Percentiles rank a stretch among this genome's conserved stretches.
These are phyloP conservation scores for Zygosaccharomyces sapae DNA, from an alignment of 1,139 yeast species.

Conservation along the genomic window DNA sequence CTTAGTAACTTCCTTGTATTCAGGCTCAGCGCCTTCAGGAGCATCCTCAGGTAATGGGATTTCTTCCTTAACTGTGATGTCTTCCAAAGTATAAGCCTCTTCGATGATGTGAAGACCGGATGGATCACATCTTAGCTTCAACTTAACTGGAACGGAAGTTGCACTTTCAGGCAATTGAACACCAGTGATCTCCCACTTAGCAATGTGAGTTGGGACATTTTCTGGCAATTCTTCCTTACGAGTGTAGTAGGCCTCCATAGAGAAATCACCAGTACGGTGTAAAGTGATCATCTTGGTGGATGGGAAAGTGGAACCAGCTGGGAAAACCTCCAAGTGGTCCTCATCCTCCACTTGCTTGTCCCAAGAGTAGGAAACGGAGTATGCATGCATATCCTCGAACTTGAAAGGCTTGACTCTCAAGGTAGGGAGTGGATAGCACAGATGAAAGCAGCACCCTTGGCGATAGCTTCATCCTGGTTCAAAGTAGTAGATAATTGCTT, in stretches of 20 bases:
- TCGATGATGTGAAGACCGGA: conserved; percentile 93
- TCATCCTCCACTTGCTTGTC: conserved; percentile 85
- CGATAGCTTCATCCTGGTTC: conserved; percentile 98
- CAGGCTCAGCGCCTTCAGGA: conserved; percentile 68
- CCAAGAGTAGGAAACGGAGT: conserved; percentile 94
- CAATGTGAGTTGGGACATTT: conserved; percentile 62
- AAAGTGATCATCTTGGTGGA: conserved; percentile 91
- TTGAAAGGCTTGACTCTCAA: conserved; percentile 98
- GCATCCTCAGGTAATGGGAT: conserved; percentile 54
- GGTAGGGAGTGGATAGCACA: conserved; percentile 99
- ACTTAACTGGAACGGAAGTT: conserved; percentile 76
- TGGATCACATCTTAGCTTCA: conserved; percentile 95
- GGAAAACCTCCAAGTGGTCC: conserved; percentile 94
- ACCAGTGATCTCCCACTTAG: conserved; percentile 84
- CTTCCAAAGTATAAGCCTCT: conserved; percentile 93
- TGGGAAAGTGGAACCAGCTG: conserved; percentile 89
- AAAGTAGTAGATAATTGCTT: conserved; percentile 89
- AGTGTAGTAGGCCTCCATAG: conserved; percentile 82
- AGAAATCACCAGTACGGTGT: conserved; percentile 87
- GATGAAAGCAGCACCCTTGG: conserved; percentile 98
- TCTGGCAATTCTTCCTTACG: conserved; percentile 66
- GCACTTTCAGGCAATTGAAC: conserved; percentile 76
- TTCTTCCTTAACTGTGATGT: conserved; percentile 84
- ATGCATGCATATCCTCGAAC: conserved; percentile 90
- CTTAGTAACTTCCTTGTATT: conserved; percentile 88